A percentile compares a stretch with the other conserved stretches of the same genome.
phyloP scores from a whole-genome alignment of 257 asterid species.

The Scutellaria barbata region DNA sequence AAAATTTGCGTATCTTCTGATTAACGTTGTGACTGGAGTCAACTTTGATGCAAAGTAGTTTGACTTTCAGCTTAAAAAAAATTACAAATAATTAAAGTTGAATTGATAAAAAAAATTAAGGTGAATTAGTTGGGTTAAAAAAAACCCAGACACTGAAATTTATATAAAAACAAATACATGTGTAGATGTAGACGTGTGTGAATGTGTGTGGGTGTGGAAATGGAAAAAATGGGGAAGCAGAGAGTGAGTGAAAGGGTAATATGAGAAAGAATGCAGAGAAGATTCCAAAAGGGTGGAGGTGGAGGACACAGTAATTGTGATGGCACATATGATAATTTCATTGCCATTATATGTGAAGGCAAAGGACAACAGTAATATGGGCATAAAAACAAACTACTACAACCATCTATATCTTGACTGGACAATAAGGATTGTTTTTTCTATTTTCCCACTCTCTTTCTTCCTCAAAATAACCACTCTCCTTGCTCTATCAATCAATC shows the following conservation, averaged over 20 bases:
- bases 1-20: no score
- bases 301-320: conserved; percentile 47
- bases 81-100: no score
- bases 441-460: conserved; percentile 16
- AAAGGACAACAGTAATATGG: conserved; percentile 42
- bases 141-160: no score
- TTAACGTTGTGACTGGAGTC: no score
- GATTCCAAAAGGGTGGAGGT: conserved; percentile 48
- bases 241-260: conserved; percentile 25
- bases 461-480: conserved; percentile 31
- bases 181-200: background rate
- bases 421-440: conserved; percentile 36
- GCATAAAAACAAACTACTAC: conserved; percentile 38
- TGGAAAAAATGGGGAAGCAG: conserved; percentile 14
- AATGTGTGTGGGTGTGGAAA: conserved; percentile 23
- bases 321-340: conserved; percentile 40
- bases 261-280: conserved; percentile 45
- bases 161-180: no score
- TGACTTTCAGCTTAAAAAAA: no score
- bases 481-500: conserved; percentile 27
- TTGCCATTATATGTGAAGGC: background rate
- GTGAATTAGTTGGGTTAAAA: no score
- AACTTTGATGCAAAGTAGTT: no score
- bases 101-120: no score
- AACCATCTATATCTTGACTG: conserved; percentile 31